These are phyloP conservation scores for Verticillium klebahnii DNA, from an alignment of 2,329 filamentous ascomycete species.

Conservation along the genomic window DNA sequence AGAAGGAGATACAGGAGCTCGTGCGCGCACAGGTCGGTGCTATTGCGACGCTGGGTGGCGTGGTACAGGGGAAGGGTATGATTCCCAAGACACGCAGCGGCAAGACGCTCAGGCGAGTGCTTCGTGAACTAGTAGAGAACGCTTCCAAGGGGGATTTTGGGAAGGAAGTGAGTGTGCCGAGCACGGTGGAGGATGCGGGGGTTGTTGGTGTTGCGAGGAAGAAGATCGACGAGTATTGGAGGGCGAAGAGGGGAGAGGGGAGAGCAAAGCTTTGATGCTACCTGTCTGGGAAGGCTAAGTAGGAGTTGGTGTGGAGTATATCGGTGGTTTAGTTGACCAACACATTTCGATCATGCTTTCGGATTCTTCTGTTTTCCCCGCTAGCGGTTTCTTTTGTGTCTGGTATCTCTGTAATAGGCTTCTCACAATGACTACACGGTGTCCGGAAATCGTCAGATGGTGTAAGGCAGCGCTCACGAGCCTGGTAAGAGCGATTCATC, in stretches of 20 bases:
- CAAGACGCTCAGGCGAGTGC: conserved; percentile 78
- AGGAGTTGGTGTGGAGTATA: background rate
- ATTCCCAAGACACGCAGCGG: conserved; percentile 92
- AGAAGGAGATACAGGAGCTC: conserved; percentile 62
- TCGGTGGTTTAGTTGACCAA: too few relatives aligned
- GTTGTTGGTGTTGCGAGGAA: conserved; percentile 70
- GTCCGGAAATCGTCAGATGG: too few relatives aligned
- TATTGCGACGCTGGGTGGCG: conserved; percentile 80
- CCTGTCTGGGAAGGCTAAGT: background rate
- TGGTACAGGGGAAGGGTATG: conserved; percentile 79
- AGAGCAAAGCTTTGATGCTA: conserved; percentile 43
- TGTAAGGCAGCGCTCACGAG: too few relatives aligned
- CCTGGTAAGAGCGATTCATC: too few relatives aligned
- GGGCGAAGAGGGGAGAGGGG: conserved; percentile 39
- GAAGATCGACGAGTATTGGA: conserved; percentile 74
- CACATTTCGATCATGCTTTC: too few relatives aligned
- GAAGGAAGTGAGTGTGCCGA: conserved; percentile 68
- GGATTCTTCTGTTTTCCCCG: too few relatives aligned
- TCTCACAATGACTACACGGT: too few relatives aligned
- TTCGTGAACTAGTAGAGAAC: conserved; percentile 82
- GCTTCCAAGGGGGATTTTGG: conserved; percentile 69
- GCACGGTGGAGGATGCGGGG: conserved; percentile 76
- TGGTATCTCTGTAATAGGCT: too few relatives aligned
- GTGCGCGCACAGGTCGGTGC: conserved; percentile 80
- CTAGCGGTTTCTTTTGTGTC: too few relatives aligned